Evolutionary conservation across 805 yeast species (phyloP).

Genomic region (Yarrowia phangngaensis): DNA sequence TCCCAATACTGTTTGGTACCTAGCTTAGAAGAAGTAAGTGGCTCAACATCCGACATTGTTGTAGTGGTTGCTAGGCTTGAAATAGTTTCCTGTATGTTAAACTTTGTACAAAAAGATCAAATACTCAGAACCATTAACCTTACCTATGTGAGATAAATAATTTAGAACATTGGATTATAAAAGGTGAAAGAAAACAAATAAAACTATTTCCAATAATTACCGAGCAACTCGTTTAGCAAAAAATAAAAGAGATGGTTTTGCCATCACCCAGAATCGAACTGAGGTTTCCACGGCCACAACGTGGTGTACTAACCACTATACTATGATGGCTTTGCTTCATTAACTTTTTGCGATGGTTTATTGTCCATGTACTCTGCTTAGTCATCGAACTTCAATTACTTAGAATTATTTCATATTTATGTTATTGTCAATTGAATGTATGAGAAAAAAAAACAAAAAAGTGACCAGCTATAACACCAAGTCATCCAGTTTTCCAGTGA

Average conservation of each 20-base stretch:
- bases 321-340: conserved; percentile 29
- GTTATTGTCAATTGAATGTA: too few species aligned
- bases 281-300: conserved; percentile 61
- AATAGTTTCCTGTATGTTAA: conserved; percentile 2
- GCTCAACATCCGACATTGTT: conserved; percentile 24
- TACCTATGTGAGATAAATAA: too few species aligned
- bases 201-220: conserved; percentile 4
- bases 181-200: conserved; percentile 9
- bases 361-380: too few species aligned
- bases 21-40: conserved; percentile 18
- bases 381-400: too few species aligned
- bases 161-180: too few species aligned
- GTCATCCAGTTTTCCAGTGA: too few species aligned
- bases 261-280: conserved; percentile 64
- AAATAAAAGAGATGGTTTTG: conserved; percentile 39
- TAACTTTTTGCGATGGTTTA: too few species aligned
- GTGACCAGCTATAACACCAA: too few species aligned
- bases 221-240: background rate
- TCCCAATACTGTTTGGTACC: conserved; percentile 58
- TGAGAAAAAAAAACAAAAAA: too few species aligned
- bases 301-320: conserved; percentile 63
- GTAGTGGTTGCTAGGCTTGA: background rate
- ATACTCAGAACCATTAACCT: background rate
- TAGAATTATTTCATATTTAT: too few species aligned
- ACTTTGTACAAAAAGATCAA: conserved; percentile 9